Base-by-base conservation (phyloP, 306 rosid species). In the Sicyos edulis region DNA sequence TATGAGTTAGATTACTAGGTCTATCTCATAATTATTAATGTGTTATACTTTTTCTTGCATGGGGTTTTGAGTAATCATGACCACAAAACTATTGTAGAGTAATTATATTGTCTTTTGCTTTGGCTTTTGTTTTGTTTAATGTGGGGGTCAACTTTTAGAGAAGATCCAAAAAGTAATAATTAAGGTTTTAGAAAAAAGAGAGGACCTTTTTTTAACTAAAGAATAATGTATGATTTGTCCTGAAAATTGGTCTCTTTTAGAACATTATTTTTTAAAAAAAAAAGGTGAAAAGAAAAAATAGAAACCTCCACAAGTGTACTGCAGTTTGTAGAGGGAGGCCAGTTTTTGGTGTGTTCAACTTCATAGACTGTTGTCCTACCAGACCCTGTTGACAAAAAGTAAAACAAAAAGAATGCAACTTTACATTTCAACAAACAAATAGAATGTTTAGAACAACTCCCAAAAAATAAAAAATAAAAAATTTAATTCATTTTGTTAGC, bases 291-390 rank as follows among this genome's bases (percentile, higher is more conserved):
- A 73, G 62, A 68, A 4, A 60, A 71, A 76, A 70, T 67, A 51
- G 76, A 66, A 83, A 92, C 96, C 97, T 89, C 86, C 81, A 85
- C 69, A 76, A 82, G 88, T 66, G 85, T 78, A 78, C 84, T 82
- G 88, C 87, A 86, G 86, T 84, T 89, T 74, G 86, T 77, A 71
- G 90, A 82, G 87, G 89, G 84, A 78, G 80, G 77, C 97, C 96
- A 87, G 85, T 86, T 87, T 80, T 90, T 88, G 81, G 87, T 83
- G 82, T 84, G 83, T 85, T 88, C 92, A 76, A 78, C 89, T 80
- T 87, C 93, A 87, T 74, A 86, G 70, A 64, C 81, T 87, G 62
- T 44, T 8, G 96, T 83, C 89, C 90, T 88, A 58, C 84, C 79
- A 77, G 88, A 75, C 37, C 88, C 76, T 73, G 85, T 80, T 16